Evolutionary conservation across 129 eudicot species (phyloP).

Genomic region (Heracleum sosnowskyi): DNA sequence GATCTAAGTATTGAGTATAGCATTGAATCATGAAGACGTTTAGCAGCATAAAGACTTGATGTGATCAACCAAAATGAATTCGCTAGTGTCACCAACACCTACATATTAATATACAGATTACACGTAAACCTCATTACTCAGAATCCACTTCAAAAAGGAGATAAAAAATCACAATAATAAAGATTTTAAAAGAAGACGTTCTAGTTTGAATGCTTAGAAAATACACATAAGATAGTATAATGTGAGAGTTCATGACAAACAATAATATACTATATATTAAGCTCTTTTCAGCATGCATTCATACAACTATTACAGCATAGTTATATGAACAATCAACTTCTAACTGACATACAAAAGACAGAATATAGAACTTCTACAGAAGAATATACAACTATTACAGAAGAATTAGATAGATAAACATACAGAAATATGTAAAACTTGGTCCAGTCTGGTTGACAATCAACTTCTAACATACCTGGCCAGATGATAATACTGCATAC

Average conservation of each 20-base stretch:
- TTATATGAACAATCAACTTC: too few relatives aligned
- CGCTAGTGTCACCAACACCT: slow-evolving; percentile 74
- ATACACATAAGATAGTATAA: neutral
- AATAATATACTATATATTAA: too few relatives aligned
- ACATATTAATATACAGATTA: slow-evolving; percentile 17
- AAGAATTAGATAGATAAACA: too few relatives aligned
- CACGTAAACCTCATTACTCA: neutral
- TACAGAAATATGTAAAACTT: neutral
- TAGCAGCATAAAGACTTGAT: slow-evolving; percentile 85
- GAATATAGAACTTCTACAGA: neutral
- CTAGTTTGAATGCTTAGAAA: neutral
- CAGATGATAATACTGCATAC: slow-evolving; percentile 66
- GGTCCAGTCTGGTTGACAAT: neutral
- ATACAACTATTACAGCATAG: neutral
- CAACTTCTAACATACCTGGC: slow-evolving; percentile 45
- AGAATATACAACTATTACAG: neutral
- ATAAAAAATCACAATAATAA: neutral
- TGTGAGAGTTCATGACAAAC: neutral
- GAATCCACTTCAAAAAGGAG: neutral
- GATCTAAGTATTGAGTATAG: slow-evolving; percentile 72
- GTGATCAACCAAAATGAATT: slow-evolving; percentile 91
- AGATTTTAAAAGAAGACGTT: neutral
- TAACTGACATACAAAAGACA: neutral
- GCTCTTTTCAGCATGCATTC: neutral
- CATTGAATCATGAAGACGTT: slow-evolving; percentile 74